Base-by-base conservation (phyloP, 116 monocot species). In the Iris pallida region DNA sequence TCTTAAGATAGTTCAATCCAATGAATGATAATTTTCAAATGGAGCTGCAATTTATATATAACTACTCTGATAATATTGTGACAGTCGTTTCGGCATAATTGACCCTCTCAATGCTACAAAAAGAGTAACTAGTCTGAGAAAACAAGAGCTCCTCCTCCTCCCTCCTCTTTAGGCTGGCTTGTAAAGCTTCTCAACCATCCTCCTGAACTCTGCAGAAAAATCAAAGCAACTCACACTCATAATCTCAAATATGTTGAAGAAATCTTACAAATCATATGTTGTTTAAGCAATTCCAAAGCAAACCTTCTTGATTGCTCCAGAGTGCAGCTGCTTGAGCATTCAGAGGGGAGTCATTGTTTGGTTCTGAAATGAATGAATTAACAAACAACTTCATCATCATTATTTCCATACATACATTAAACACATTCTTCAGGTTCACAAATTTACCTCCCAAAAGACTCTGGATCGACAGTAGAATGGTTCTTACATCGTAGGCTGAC, bases 301-400 rank as follows among this genome's bases (percentile, higher is more conserved):
- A 6, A 87, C 87, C 87, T 76, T 81, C 84, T 84, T 83, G 88
- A 73, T 88, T 78, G n/a, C 14, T 48, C 88, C 88, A 88, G 46
- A 88, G 78, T 47, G 84, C 75, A 19, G 88, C 88, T 43, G 88
- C 88, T 70, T 88, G 88, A 53, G 84, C 61, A 66, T 88, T 88
- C 61, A 88, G 81, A 16, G 88, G 88, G 18, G 88, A 88, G 0
- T 88, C 88, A 76, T 88, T 88, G 75, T 88, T 88, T 16, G 88
- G 88, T 20, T 88, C 88, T 87, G 80, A 8, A 71, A n/a, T n/a
- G n/a, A n/a, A n/a, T n/a, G 66, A 47, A 68, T 59, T 40, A 8
- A 61, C n/a, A n/a, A 61, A 51, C 14, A 68, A 64, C 4, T 9
- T 13, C 14, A 47, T 48, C 4, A 41, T 17, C 4, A 51, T 9